A percentile compares a stretch with the other conserved stretches of the same genome.
These are phyloP conservation scores for Geopyxis carbonaria DNA, from an alignment of 495 filamentous ascomycete species.

Conservation along the genomic window DNA sequence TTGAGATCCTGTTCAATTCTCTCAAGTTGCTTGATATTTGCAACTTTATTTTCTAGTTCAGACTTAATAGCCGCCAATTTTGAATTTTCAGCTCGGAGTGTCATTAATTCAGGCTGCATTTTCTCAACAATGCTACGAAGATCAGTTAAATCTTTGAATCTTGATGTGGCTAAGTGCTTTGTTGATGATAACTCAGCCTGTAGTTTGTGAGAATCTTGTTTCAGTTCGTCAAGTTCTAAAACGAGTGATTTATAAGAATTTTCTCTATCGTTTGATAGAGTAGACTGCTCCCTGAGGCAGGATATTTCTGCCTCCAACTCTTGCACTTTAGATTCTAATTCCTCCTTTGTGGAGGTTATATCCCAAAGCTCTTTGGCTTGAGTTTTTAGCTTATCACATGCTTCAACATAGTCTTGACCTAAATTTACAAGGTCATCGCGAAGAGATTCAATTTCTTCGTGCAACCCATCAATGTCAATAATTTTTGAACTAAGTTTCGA, in stretches of 20 bases:
- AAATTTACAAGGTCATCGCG: constrained; percentile 58
- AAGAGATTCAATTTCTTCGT: constrained; percentile 72
- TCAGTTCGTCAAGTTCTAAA: constrained; percentile 58
- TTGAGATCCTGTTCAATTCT: constrained; percentile 63
- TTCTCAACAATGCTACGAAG: constrained; percentile 63
- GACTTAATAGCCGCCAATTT: constrained; percentile 54
- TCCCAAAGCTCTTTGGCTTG: constrained; percentile 49
- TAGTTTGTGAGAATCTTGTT: constrained; percentile 46
- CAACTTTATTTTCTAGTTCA: constrained; percentile 47
- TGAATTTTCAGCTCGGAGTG: constrained; percentile 54
- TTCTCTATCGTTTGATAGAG: constrained; percentile 33
- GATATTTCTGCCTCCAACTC: constrained; percentile 30
- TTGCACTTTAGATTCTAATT: constrained; percentile 27
- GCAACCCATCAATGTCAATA: constrained; percentile 59
- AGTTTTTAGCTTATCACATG: constrained; percentile 62
- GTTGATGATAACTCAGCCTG: constrained; percentile 76
- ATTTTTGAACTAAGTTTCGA: constrained; percentile 46
- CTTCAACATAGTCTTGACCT: constrained; percentile 65
- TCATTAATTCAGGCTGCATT: constrained; percentile 65
- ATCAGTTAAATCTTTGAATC: constrained; percentile 78
- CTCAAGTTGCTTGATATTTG: constrained; percentile 58
- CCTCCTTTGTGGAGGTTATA: constrained; percentile 35
- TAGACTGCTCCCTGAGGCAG: constrained; percentile 46
- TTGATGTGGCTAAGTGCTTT: constrained; percentile 62
- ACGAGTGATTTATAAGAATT: constrained; percentile 42